Conservation (phyloP, 2,329 filamentous ascomycete genomes). For the Cordyceps tenuipes region DNA sequence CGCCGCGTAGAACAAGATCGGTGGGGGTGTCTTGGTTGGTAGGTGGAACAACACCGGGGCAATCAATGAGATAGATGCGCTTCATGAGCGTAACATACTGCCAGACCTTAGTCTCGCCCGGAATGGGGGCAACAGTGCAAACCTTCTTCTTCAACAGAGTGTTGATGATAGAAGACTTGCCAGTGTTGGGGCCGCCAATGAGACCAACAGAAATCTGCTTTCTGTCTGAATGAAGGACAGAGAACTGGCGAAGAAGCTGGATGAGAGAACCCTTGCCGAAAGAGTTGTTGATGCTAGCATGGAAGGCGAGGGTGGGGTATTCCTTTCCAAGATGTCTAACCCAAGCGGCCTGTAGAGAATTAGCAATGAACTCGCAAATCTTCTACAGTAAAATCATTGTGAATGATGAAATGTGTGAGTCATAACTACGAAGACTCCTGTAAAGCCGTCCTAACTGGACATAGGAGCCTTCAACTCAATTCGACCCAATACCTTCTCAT, state of each 20-base stretch:
- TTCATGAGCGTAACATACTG: conserved; percentile 96
- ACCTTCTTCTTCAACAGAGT: conserved; percentile 91
- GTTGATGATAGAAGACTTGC: conserved; percentile 97
- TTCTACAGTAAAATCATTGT: neutral
- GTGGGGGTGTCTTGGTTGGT: conserved; percentile 75
- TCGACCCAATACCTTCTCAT: conserved; percentile 70
- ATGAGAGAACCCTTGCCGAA: conserved; percentile 96
- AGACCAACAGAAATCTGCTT: conserved; percentile 94
- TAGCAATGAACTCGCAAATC: conserved; percentile 19
- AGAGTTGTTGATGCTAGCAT: conserved; percentile 88
- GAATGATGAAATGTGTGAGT: conserved; percentile 59
- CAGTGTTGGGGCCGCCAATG: conserved; percentile 73
- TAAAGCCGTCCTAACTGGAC: conserved; percentile 52
- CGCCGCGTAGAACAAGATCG: conserved; percentile 82
- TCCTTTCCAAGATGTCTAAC: conserved; percentile 82
- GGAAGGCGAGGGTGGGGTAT: conserved; percentile 89
- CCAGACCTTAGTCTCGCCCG: conserved; percentile 96
- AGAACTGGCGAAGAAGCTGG: conserved; percentile 86
- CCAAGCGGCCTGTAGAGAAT: conserved; percentile 68
- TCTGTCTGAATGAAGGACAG: conserved; percentile 74
- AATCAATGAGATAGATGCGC: conserved; percentile 84
- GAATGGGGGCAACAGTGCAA: conserved; percentile 86
- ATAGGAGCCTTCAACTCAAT: conserved; percentile 92
- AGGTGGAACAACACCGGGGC: conserved; percentile 90
- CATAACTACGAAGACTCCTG: conserved; percentile 88